These are phyloP conservation scores for Pythium utonaiense DNA, from an alignment of 352 stramenopile genomes.

Conservation along the genomic window DNA sequence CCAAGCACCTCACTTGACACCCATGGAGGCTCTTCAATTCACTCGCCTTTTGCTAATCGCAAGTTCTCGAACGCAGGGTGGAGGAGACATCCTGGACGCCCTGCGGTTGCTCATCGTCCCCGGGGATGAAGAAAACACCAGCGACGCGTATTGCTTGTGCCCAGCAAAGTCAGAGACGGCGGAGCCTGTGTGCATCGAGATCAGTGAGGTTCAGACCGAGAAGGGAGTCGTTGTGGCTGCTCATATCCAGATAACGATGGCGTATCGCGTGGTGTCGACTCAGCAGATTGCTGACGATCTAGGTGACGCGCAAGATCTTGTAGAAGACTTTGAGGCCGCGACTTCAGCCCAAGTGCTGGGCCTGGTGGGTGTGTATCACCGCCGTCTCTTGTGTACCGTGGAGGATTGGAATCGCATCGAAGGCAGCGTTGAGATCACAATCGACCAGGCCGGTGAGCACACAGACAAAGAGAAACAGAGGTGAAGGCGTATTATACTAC, in stretches of 20 bases:
- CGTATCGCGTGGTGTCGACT: slow-evolving; percentile 16
- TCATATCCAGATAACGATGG: slow-evolving; percentile 20
- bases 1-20: slow-evolving; percentile 4
- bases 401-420: slow-evolving; percentile 22
- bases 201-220: slow-evolving; percentile 9
- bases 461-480: neutral
- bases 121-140: neutral
- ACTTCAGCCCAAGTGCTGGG: slow-evolving; percentile 1
- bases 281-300: neutral
- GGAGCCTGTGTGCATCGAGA: slow-evolving; percentile 38
- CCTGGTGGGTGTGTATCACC: slow-evolving; percentile 8
- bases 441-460: neutral
- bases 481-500: neutral
- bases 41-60: slow-evolving; percentile 51
- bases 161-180: slow-evolving; percentile 33
- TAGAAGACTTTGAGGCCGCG: neutral
- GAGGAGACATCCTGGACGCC: slow-evolving; percentile 64
- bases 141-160: slow-evolving; percentile 49
- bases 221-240: neutral
- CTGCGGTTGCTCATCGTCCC: slow-evolving; percentile 44
- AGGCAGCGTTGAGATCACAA: slow-evolving; percentile 9
- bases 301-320: neutral
- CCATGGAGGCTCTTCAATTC: slow-evolving; percentile 58
- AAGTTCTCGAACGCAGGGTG: slow-evolving; percentile 59
- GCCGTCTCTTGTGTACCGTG: slow-evolving; percentile 1